These are phyloP conservation scores for Dichotomocladium elegans DNA, from an alignment of 371 early-diverging fungal genomes.

Conservation along the genomic window DNA sequence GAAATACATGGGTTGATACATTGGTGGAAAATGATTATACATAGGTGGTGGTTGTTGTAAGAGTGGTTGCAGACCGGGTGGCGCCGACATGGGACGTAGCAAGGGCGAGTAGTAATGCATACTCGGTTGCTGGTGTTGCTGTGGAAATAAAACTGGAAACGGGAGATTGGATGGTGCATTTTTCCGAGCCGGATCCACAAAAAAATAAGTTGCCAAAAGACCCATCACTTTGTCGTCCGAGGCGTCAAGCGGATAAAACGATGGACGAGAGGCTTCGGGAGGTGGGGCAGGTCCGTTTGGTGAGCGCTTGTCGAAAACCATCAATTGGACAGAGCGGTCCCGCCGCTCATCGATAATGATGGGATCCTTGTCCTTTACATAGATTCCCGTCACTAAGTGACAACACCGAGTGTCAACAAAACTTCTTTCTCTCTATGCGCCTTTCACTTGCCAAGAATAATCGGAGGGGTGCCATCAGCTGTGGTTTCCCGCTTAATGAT, in stretches of 20 bases:
- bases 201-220: conserved; percentile 6
- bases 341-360: conserved; percentile 22
- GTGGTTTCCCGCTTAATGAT: conserved; percentile 33
- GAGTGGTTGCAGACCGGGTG: neutral
- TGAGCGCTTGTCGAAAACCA: conserved; percentile 20
- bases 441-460: conserved; percentile 27
- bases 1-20: too few species aligned
- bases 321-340: conserved; percentile 14
- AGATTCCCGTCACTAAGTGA: conserved; percentile 13
- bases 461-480: conserved; percentile 26
- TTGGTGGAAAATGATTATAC: too few species aligned
- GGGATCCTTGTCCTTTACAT: conserved; percentile 17
- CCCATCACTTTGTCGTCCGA: conserved; percentile 13
- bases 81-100: neutral
- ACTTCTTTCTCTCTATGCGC: neutral
- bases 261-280: conserved; percentile 12
- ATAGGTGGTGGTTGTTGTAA: neutral
- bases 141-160: neutral
- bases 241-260: conserved; percentile 13
- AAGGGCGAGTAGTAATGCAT: neutral
- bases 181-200: conserved; percentile 2
- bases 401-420: neutral
- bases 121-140: neutral
- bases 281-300: neutral
- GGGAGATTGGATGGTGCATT: neutral